Conservation (phyloP, 352 stramenopile species). For the Phytophthora melonis region DNA sequence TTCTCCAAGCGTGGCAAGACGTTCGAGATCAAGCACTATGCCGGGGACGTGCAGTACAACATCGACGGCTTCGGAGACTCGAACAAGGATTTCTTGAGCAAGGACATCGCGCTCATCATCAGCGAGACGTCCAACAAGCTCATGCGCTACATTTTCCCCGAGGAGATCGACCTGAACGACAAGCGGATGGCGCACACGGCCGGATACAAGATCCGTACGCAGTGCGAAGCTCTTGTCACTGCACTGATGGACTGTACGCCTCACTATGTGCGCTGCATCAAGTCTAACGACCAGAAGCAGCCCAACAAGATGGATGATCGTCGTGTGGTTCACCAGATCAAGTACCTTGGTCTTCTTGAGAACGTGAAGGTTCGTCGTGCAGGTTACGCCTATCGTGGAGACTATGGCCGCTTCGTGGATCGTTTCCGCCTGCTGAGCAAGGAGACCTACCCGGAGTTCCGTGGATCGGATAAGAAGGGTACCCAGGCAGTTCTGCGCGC, state of each 20-base stretch:
- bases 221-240: conserved; percentile 89
- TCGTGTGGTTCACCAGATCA: conserved; percentile 89
- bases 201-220: conserved; percentile 86
- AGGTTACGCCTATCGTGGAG: conserved; percentile 87
- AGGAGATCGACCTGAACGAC: conserved; percentile 85
- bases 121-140: conserved; percentile 88
- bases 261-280: conserved; percentile 94
- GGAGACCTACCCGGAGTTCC: conserved; percentile 86
- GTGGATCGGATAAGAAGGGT: conserved; percentile 84
- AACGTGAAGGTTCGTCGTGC: conserved; percentile 91
- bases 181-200: conserved; percentile 84
- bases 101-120: conserved; percentile 86
- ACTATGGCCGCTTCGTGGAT: conserved; percentile 89
- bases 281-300: conserved; percentile 92
- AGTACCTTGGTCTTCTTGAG: conserved; percentile 88
- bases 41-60: conserved; percentile 88
- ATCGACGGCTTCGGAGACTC: conserved; percentile 84
- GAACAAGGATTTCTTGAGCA: conserved; percentile 87
- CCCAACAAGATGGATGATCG: conserved; percentile 87
- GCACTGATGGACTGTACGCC: conserved; percentile 92
- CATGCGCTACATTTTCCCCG: conserved; percentile 86
- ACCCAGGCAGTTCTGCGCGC: conserved; percentile 83
- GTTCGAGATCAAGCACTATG: conserved; percentile 89
- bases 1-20: conserved; percentile 89
- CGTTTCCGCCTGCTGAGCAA: conserved; percentile 85